These are phyloP conservation scores for Endoconidiophora polonica DNA, from an alignment of 2,329 filamentous ascomycete genomes.

Conservation along the genomic window DNA sequence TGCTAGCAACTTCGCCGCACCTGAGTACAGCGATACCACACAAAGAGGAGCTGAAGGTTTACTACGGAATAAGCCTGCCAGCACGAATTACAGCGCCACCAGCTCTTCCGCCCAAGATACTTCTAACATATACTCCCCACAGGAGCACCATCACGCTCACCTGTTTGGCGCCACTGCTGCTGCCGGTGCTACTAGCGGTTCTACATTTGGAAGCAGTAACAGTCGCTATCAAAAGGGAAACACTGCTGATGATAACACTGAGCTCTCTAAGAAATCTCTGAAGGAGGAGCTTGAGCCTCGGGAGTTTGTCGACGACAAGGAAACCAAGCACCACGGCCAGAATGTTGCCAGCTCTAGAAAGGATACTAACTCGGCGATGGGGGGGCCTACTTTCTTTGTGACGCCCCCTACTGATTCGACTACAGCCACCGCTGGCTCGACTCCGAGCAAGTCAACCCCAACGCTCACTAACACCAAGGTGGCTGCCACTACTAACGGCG, in stretches of 20 bases:
- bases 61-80: neutral
- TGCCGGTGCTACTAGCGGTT: neutral
- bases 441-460: neutral
- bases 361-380: neutral
- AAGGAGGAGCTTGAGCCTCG: constrained; percentile 12
- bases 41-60: too few relatives aligned
- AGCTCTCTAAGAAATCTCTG: constrained; percentile 7
- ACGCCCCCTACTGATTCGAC: neutral
- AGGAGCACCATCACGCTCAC: neutral
- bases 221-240: neutral
- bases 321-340: neutral
- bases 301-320: constrained; percentile 10
- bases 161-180: neutral
- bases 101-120: too few relatives aligned
- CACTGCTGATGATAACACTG: neutral
- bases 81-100: neutral
- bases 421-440: neutral
- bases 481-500: neutral
- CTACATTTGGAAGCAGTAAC: neutral
- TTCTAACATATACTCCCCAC: too few relatives aligned
- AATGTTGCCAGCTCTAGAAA: neutral
- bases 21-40: too few relatives aligned
- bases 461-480: too few relatives aligned
- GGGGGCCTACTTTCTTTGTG: neutral
- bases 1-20: neutral